Evolutionary conservation across 345 rosid genomes (phyloP), one percentile per base, ranked within the genome.

Genomic region (Salix dunnii): DNA sequence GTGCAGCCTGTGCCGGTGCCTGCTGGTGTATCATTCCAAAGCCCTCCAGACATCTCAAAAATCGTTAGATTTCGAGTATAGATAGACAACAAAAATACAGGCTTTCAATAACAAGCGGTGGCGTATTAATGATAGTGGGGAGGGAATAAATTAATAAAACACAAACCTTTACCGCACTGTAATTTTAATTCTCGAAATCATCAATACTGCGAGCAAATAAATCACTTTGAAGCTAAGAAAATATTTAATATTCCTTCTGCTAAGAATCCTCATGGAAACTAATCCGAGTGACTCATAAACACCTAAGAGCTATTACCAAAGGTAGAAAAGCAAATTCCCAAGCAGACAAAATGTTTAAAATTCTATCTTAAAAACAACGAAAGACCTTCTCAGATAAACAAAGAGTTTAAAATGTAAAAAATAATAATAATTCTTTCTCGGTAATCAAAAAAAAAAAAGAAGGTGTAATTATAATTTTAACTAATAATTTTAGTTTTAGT

Each of bases 11-110:
- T 6, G 93, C 94, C 33, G 89, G 78, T 35, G 92, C 93, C 83
- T 94, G 92, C 85, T 94, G 94, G 88, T 91, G 94, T 31, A 93
- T 85, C 91, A 91, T 92, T 61, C 93, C 91, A 72, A 87, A 91
- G 64, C 94, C 90, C 98, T 94, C 51, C 76, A 84, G 38, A 77
- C 68, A 64, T 58, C 61, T 46, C 35, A 23, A 63, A 53, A 79
- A 74, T 30, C 23, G 25, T 58, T n/a, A 23, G 63, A 58, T n/a
- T 12, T n/a, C 28, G 11, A 0, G 63, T 2, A 31, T 35, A 43
- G 51, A 14, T 17, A 49, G 48, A 25, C 9, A 10, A 38, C 7
- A 68, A 14, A 16, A 51, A 23, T 6, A 16, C 28, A 0, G 62
- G 30, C 18, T n/a, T 31, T 31, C 71, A 48, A 27, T 40, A n/a